Percentiles rank a stretch among this genome's conserved stretches.
Evolutionary conservation across 2,329 filamentous ascomycete species (phyloP).

Genomic region (Xylariales sp.): DNA sequence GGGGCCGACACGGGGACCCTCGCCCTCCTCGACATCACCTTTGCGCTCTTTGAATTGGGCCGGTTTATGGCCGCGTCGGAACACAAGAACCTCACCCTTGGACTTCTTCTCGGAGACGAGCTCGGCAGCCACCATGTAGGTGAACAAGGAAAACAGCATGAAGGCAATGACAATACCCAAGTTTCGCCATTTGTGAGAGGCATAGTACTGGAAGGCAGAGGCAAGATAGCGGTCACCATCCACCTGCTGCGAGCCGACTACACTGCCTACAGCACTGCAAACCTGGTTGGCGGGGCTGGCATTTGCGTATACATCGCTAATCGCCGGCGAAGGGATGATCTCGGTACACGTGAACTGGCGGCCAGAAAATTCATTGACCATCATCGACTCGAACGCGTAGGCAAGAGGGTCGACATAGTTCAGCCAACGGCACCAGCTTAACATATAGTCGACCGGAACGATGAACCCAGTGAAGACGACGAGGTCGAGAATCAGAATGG

Average conservation of each 20-base stretch:
- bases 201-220: slow-evolving; percentile 66
- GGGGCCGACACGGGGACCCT: slow-evolving; percentile 62
- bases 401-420: slow-evolving; percentile 83
- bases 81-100: slow-evolving; percentile 81
- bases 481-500: slow-evolving; percentile 71
- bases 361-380: slow-evolving; percentile 84
- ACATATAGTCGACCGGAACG: slow-evolving; percentile 75
- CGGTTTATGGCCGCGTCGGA: slow-evolving; percentile 75
- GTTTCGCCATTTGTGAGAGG: slow-evolving; percentile 75
- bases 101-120: slow-evolving; percentile 74
- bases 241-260: slow-evolving; percentile 63
- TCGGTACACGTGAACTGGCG: slow-evolving; percentile 66
- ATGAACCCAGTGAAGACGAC: slow-evolving; percentile 79
- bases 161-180: slow-evolving; percentile 76
- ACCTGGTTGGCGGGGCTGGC: slow-evolving; percentile 57
- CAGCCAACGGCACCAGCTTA: slow-evolving; percentile 85
- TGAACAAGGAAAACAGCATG: slow-evolving; percentile 68
- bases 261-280: slow-evolving; percentile 70
- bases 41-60: slow-evolving; percentile 69
- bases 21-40: slow-evolving; percentile 68
- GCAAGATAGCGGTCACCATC: slow-evolving; percentile 68
- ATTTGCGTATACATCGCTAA: slow-evolving; percentile 53
- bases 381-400: slow-evolving; percentile 83
- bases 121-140: slow-evolving; percentile 74
- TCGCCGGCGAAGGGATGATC: slow-evolving; percentile 56